Evolutionary conservation across 1,284 basidiomycete species (phyloP), one percentile per base, ranked within the genome.

Genomic region (Cryptococcus wingfieldii): DNA sequence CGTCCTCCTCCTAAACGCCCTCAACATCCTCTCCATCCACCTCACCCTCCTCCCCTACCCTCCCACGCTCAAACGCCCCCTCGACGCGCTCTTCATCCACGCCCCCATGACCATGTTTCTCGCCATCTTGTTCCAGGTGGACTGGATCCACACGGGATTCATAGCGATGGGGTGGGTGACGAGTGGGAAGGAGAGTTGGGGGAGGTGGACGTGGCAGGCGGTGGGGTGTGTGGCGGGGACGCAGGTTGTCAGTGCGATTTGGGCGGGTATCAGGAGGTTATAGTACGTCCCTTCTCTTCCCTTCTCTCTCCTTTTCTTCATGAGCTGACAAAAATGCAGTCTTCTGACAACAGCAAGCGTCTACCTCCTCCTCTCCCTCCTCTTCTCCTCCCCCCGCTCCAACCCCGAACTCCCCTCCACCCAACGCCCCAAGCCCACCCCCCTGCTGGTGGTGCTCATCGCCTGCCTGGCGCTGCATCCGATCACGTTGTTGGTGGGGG

Each of bases 11-110:
- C 47, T 76, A 51, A 74, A 74, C 55, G 65, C 72, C 25, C 38
- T 78, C 56, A 71, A 74, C 60, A 53, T 77, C 23, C 57, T 76
- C 34, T 71, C 72, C 4, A 74, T 76, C 58, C 71, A 74, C 60
- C 27, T 75, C 42, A 76, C 75, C 23, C 65, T 77, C 14, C 61
- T 70, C 41, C 60, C 60, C 23, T 72, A 72, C 64, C 74, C 73
- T 0, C 62, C 67, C 6, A 71, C 74, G 2, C 64, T 72, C 44
- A 61, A 65, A 34, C 74, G 77, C 50, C 80, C 80, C 4, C 63
- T 81, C 51, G 80, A 80, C 67, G 77, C 78, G 47, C 52, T 80
- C 12, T 78, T 81, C 63, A 77, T 81, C 62, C 80, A 80, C 66
- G 72, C 78, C 0, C 78, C 79, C 3, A 73, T 80, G 67, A 76